These are phyloP conservation scores for Penicillium simplicissimum DNA, from an alignment of 495 filamentous ascomycete species.

Conservation along the genomic window DNA sequence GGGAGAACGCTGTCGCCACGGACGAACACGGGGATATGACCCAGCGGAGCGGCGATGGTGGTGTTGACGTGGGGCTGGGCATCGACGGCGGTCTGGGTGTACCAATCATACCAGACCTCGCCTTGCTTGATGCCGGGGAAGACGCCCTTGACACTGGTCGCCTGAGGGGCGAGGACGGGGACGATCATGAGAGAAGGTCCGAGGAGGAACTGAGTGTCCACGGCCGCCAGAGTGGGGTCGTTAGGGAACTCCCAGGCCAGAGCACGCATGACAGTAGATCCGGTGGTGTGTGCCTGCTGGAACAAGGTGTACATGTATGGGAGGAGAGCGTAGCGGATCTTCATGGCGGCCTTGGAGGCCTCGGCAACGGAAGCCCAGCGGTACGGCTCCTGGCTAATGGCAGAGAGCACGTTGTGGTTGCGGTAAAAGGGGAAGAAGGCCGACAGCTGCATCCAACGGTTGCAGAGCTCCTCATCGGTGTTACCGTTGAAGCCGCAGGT, in stretches of 20 bases:
- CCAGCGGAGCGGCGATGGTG: conserved; percentile 72
- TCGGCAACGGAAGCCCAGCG: conserved; percentile 68
- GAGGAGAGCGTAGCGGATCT: conserved; percentile 70
- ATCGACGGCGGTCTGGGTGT: conserved; percentile 56
- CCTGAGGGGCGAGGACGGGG: conserved; percentile 69
- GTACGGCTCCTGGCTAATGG: conserved; percentile 74
- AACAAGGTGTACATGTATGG: conserved; percentile 85
- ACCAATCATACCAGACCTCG: conserved; percentile 83
- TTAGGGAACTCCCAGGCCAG: conserved; percentile 82
- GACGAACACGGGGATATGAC: conserved; percentile 76
- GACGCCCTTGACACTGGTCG: conserved; percentile 66
- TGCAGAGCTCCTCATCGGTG: conserved; percentile 72
- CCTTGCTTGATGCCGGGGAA: conserved; percentile 70
- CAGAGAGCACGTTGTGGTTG: conserved; percentile 71
- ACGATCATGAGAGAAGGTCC: conserved; percentile 69
- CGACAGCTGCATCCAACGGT: conserved; percentile 81
- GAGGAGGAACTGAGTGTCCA: conserved; percentile 77
- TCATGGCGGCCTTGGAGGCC: conserved; percentile 68
- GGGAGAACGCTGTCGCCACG: conserved; percentile 71
- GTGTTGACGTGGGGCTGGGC: conserved; percentile 63
- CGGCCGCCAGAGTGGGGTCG: conserved; percentile 66
- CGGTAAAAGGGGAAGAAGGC: conserved; percentile 91
- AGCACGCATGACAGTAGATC: conserved; percentile 77
- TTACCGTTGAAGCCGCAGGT: conserved; percentile 81
- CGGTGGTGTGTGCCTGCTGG: conserved; percentile 65